Percentiles rank a stretch among this genome's conserved stretches.
Evolutionary conservation across 2,329 filamentous ascomycete species (phyloP).

Genomic region (Paecilomyces sp.): DNA sequence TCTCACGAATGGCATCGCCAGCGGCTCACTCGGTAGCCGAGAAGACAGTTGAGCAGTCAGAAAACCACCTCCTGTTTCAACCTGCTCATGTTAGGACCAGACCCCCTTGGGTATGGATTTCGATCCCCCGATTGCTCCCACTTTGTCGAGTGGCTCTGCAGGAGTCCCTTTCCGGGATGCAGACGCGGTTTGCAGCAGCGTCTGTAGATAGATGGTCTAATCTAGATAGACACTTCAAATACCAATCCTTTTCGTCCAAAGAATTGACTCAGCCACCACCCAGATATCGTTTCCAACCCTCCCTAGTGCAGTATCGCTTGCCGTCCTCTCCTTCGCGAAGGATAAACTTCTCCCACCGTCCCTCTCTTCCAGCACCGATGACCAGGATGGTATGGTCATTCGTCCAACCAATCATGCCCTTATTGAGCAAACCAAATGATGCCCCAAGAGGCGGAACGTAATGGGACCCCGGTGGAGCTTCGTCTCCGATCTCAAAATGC

Average conservation of each 20-base stretch:
- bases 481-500: slow-evolving; percentile 77
- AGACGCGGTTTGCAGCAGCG: not conserved
- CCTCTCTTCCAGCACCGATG: slow-evolving; percentile 70
- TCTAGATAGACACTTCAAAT: slow-evolving; percentile 5
- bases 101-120: not conserved
- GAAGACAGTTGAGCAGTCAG: not conserved
- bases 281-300: slow-evolving; percentile 79
- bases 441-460: slow-evolving; percentile 45
- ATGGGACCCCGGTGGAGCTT: slow-evolving; percentile 42
- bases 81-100: not conserved
- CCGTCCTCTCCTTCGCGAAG: slow-evolving; percentile 63
- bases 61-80: not conserved
- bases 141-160: not conserved
- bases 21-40: not conserved
- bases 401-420: slow-evolving; percentile 81
- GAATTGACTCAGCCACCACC: slow-evolving; percentile 27
- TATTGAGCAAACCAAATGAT: slow-evolving; percentile 56
- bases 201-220: not conserved
- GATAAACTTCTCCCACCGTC: slow-evolving; percentile 81
- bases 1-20: not conserved
- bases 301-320: slow-evolving; percentile 57
- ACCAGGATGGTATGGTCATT: slow-evolving; percentile 67
- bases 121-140: not conserved
- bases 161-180: not conserved
- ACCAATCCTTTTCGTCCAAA: not conserved